A percentile compares a stretch with the other conserved stretches of the same genome.
phyloP scores from a whole-genome alignment of 2,329 filamentous ascomycete species.

The Laburnicola sp. region DNA sequence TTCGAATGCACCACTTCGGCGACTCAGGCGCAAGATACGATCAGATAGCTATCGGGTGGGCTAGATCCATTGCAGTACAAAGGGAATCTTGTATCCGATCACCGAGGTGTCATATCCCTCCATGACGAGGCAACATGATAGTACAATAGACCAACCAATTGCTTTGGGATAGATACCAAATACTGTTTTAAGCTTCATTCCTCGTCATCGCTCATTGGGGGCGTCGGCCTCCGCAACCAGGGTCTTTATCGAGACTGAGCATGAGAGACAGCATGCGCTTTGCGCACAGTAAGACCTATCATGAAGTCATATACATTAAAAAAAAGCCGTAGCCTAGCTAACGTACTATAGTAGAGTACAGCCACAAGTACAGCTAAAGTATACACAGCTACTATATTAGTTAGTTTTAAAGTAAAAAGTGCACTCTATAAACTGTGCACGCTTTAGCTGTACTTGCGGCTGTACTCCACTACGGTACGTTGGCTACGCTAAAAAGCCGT shows the following conservation, averaged over 20 bases:
- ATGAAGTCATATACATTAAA: slow-evolving; percentile 2
- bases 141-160: slow-evolving; percentile 1
- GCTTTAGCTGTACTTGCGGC: not conserved
- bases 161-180: slow-evolving; percentile 3
- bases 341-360: too few species aligned
- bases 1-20: slow-evolving; percentile 73
- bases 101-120: slow-evolving; percentile 4
- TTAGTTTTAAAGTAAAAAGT: too few species aligned
- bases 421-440: too few species aligned
- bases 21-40: slow-evolving; percentile 69
- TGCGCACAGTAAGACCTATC: not conserved
- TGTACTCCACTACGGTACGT: too few species aligned
- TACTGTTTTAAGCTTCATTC: slow-evolving; percentile 1
- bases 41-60: slow-evolving; percentile 63
- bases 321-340: too few species aligned
- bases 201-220: not conserved
- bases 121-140: slow-evolving; percentile 5
- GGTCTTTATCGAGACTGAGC: not conserved
- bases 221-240: slow-evolving; percentile 5
- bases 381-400: too few species aligned
- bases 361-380: too few species aligned
- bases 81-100: slow-evolving; percentile 56
- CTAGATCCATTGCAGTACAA: slow-evolving; percentile 75
- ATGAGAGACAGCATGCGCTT: not conserved
- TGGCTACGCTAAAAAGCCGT: too few species aligned